A percentile compares a stretch with the other conserved stretches of the same genome.
Conservation (phyloP, 2,329 filamentous ascomycete genomes). For the Thermomyces lanuginosus region DNA sequence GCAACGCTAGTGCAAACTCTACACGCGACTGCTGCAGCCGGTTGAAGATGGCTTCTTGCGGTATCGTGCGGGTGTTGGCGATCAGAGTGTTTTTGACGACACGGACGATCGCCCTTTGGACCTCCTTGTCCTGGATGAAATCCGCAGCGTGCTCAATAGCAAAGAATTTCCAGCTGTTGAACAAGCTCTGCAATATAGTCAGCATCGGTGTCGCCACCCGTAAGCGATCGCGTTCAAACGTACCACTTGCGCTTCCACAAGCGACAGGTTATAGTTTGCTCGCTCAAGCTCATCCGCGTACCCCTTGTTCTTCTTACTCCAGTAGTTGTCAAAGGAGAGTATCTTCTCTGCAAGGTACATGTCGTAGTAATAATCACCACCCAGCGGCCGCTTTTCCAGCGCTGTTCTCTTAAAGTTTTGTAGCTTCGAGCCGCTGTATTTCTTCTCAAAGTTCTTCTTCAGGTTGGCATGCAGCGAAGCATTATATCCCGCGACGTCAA, state of each 20-base stretch:
- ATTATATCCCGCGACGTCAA: slow-evolving; percentile 70
- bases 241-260: slow-evolving; percentile 83
- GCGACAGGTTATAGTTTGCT: slow-evolving; percentile 78
- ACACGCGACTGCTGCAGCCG: slow-evolving; percentile 59
- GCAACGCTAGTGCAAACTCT: slow-evolving; percentile 64
- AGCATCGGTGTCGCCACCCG: slow-evolving; percentile 12
- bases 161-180: slow-evolving; percentile 79
- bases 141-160: slow-evolving; percentile 66
- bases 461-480: slow-evolving; percentile 72
- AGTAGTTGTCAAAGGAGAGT: slow-evolving; percentile 60
- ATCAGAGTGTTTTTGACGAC: slow-evolving; percentile 62
- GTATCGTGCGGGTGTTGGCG: slow-evolving; percentile 56
- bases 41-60: slow-evolving; percentile 67
- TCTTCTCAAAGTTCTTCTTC: slow-evolving; percentile 63
- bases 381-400: slow-evolving; percentile 49
- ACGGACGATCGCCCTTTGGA: slow-evolving; percentile 55
- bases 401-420: slow-evolving; percentile 63
- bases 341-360: slow-evolving; percentile 58
- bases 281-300: slow-evolving; percentile 69
- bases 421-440: slow-evolving; percentile 59
- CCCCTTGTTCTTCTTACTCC: slow-evolving; percentile 54
- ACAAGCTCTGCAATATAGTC: slow-evolving; percentile 43
- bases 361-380: slow-evolving; percentile 71
- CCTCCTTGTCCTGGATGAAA: slow-evolving; percentile 34
- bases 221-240: slow-evolving; percentile 17